Evolutionary conservation across 345 rosid species (phyloP).

Genomic region (Arabidopsis thaliana): TAIR10.1 NC_003071.7:8972501-8973000

Average conservation of each 20-base stretch:
- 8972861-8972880: slow-evolving; percentile 28
- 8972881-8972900: slow-evolving; percentile 19
- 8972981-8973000: slow-evolving; percentile 64
- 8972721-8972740: slow-evolving; percentile 15
- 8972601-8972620: slow-evolving; percentile 21
- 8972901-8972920: slow-evolving; percentile 22
- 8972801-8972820: slow-evolving; percentile 85
- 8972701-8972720: not conserved
- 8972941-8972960: slow-evolving; percentile 77
- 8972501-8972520: not conserved
- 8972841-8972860: slow-evolving; percentile 40
- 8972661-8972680: slow-evolving; percentile 2
- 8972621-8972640: not conserved
- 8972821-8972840: slow-evolving; percentile 96
- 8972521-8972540: slow-evolving; percentile 52
- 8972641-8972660: not conserved
- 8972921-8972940: slow-evolving; percentile 98
- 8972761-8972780: slow-evolving; percentile 92
- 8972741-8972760: slow-evolving; percentile 91
- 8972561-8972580: slow-evolving; percentile 94
- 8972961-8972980: slow-evolving; percentile 81
- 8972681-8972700: slow-evolving; percentile 21
- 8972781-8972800: slow-evolving; percentile 92
- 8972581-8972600: slow-evolving; percentile 75
- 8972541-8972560: slow-evolving; percentile 81